Evolutionary conservation across 176 grass and related monocot genomes (phyloP).

Genomic region (Lolium perenne): DNA sequence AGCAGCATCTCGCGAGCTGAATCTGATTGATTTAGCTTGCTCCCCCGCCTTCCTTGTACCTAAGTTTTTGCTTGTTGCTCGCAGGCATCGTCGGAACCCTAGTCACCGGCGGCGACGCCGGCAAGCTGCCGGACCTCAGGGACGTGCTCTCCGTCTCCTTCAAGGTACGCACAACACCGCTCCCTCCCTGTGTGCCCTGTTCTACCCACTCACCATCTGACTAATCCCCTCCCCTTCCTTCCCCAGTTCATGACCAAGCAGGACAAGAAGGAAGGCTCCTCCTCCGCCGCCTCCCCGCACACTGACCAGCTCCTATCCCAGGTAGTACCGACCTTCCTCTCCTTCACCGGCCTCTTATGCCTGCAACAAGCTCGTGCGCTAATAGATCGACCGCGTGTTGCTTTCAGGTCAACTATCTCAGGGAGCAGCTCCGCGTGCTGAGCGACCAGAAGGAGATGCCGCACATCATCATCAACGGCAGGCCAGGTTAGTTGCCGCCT

Average conservation of each 20-base stretch:
- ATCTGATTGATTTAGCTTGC: not conserved
- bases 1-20: not conserved
- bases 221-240: not conserved
- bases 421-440: slow-evolving; percentile 60
- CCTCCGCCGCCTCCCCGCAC: slow-evolving; percentile 30
- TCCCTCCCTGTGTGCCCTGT: not conserved
- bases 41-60: not conserved
- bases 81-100: slow-evolving; percentile 56
- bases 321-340: slow-evolving; percentile 30
- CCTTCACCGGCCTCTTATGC: not conserved
- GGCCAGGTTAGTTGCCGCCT: slow-evolving; percentile 51
- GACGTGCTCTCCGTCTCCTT: slow-evolving; percentile 51
- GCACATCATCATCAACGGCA: slow-evolving; percentile 51
- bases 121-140: slow-evolving; percentile 41
- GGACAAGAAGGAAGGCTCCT: slow-evolving; percentile 48
- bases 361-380: not conserved
- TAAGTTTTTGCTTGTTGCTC: not conserved
- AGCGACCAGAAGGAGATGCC: slow-evolving; percentile 44
- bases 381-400: not conserved
- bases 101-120: slow-evolving; percentile 41
- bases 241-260: slow-evolving; percentile 51
- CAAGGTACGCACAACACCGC: slow-evolving; percentile 34
- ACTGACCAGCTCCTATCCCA: slow-evolving; percentile 49
- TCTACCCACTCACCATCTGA: not conserved
- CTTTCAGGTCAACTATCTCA: slow-evolving; percentile 65